Evolutionary conservation across 2,329 filamentous ascomycete genomes (phyloP), one percentile per base, ranked within the genome.

Genomic region (Akanthomyces lecanii): DNA sequence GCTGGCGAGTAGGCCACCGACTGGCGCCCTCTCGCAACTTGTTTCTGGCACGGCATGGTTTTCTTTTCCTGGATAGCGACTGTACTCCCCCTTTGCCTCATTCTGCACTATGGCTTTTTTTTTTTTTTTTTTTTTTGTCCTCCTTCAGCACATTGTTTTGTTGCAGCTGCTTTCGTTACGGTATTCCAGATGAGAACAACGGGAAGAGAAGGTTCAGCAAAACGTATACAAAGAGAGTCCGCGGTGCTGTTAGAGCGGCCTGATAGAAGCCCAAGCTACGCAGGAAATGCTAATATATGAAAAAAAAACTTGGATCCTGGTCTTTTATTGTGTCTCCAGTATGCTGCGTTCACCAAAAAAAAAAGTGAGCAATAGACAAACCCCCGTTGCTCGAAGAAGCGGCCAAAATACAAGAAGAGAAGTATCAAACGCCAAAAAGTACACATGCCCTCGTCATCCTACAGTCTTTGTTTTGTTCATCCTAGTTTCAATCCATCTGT

Each of bases 1-100:
- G 92, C 73, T 12, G 76, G 75, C 66, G 70, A 71, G 25, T 62
- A 62, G 60, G 52, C 52, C 30, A 23, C 23, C 33, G 21, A 25
- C 44, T 40, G 33, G 52, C 60, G 23, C 40, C 28, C 5, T 42
- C 16, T 30, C 52, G 44, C 52, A 56, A 44, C 25, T 55, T 56
- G 52, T 42, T 56, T 62, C 33, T 55, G 40, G 30, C 40, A 48
- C 30, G 30, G 51, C 51, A n/a, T 30, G n/a, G 23, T 56, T 56
- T 51, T 56, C 23, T 50, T 56, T 44, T 56, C 25, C 51, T 50
- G 60, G 60, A 57, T 62, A 62, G 60, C 60, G 52, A 61, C 7
- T 38, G 36, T 54, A 47, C 21, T 10, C 11, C 10, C 36, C 25
- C 48, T 36, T 47, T 48, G 12, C 38, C 28, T 38, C 38, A 45